Evolutionary conservation across 345 rosid species (phyloP).

Genomic region (Pugionium cornutum): DNA sequence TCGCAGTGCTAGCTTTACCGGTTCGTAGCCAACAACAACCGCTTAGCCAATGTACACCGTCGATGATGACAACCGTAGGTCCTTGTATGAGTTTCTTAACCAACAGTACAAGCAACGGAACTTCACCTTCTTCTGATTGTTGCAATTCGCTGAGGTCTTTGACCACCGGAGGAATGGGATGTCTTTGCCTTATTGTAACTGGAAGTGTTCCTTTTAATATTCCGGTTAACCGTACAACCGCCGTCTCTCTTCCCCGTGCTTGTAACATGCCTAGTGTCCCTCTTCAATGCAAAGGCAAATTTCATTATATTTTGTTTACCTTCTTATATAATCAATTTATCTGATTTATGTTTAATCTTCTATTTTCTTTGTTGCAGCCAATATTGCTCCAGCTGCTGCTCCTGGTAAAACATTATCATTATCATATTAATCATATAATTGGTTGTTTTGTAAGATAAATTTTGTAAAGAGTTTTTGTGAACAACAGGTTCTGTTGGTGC

Average conservation of each 20-base stretch:
- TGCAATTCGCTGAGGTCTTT: slow-evolving; percentile 65
- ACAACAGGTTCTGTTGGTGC: slow-evolving; percentile 53
- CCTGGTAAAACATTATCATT: slow-evolving; percentile 50
- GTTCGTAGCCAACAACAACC: slow-evolving; percentile 49
- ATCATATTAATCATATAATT: background rate
- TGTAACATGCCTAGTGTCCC: slow-evolving; percentile 85
- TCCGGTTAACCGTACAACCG: slow-evolving; percentile 75
- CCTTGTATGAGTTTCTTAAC: slow-evolving; percentile 78
- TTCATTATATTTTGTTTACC: no score
- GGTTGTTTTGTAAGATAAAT: background rate
- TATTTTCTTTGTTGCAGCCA: slow-evolving; percentile 37
- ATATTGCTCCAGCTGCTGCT: slow-evolving; percentile 66
- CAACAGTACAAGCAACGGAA: slow-evolving; percentile 44
- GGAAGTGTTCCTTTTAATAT: slow-evolving; percentile 68
- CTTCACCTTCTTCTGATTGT: slow-evolving; percentile 61
- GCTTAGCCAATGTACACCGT: slow-evolving; percentile 52
- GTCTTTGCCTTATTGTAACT: slow-evolving; percentile 67
- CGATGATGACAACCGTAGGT: slow-evolving; percentile 54
- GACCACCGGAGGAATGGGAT: slow-evolving; percentile 58
- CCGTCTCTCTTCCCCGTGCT: slow-evolving; percentile 78
- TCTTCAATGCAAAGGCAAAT: slow-evolving; percentile 69
- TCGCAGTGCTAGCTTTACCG: slow-evolving; percentile 36
- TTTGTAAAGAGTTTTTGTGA: background rate
- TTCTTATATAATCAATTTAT: background rate
- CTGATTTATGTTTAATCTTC: background rate